These are phyloP conservation scores for Cardamine resedifolia DNA, from an alignment of 345 rosid species.

Conservation along the genomic window DNA sequence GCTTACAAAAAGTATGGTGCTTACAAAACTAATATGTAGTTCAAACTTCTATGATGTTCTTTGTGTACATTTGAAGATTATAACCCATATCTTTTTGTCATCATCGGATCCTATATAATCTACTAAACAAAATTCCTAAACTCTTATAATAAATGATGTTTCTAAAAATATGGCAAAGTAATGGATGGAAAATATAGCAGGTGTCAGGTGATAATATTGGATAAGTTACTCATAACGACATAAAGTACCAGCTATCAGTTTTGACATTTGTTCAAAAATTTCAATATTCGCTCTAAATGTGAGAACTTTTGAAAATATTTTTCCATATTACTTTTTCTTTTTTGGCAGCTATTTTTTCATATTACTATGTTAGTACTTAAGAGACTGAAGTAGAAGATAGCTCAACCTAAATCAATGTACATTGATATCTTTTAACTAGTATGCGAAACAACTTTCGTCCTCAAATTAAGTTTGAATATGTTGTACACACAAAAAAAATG, in stretches of 20 bases:
- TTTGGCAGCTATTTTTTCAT: neutral
- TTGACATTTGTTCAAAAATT: neutral
- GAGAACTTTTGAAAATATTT: neutral
- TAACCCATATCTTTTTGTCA: neutral
- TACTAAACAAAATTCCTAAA: neutral
- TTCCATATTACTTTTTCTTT: neutral
- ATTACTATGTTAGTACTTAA: neutral
- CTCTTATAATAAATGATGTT: neutral
- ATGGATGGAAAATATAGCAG: neutral
- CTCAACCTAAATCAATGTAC: neutral
- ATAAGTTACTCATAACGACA: neutral
- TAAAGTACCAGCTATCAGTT: slow-evolving; percentile 9
- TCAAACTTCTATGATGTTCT: neutral
- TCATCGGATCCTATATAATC: neutral
- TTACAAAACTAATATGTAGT: too few species aligned
- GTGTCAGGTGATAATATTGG: neutral
- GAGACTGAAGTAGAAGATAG: neutral
- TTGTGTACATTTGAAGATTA: neutral
- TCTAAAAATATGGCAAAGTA: neutral
- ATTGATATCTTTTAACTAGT: neutral
- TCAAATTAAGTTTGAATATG: neutral
- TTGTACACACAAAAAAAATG: neutral
- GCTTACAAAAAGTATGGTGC: too few species aligned
- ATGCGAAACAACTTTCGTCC: neutral
- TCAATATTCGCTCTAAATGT: neutral